Base-by-base conservation (phyloP, 768 basidiomycete species). In the Arthromyces matolae region DNA sequence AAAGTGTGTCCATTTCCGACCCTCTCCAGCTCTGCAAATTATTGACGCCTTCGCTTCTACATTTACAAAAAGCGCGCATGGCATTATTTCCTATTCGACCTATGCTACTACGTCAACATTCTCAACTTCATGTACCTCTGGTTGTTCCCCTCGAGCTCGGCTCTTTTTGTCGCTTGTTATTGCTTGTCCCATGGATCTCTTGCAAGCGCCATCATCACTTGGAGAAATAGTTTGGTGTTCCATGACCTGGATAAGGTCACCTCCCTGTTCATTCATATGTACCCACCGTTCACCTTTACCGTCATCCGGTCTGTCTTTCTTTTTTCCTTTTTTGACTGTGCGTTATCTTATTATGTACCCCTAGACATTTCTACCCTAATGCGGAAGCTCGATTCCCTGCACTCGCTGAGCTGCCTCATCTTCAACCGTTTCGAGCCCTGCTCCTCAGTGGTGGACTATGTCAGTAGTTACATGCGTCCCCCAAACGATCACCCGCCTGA, bases 181-280 rank as follows among this genome's bases (percentile, higher is more conserved):
- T 89, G 90, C 55, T 77, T 98, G 20, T 89, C 92, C 0, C 86
- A 96, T 62, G 96, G 93, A 0, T 80, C 89, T 0, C 78, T 96
- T 25, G 94, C 91, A 0, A 91, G 89, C 42, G 94, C 95, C 0
- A 93, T 98, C 40, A 90, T 97, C 56, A 97, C 95, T 8, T 99
- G 96, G 96, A 79, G 96, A 51, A 99, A 99, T 61, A 94, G 91
- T 55, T 81, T 99, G 19, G 96, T 99, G 3, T 99, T 99, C 71
- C 96, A 99, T 60, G 93, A 95, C 60, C 78, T 83, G 46, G 96
- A 99, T 65, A 98, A 98, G 67, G 89, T 97, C 61, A 97, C 90
- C 14, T 92, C 89, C 8, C 71, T 99, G 20, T 98, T 94, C 70
- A 81, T 99, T 25, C 96, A 99, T 62, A 86, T 98, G 47, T 97